Percentiles rank a stretch among this genome's conserved stretches.
Conservation (phyloP, 495 filamentous ascomycete species). For the Ramalina peruviana region DNA sequence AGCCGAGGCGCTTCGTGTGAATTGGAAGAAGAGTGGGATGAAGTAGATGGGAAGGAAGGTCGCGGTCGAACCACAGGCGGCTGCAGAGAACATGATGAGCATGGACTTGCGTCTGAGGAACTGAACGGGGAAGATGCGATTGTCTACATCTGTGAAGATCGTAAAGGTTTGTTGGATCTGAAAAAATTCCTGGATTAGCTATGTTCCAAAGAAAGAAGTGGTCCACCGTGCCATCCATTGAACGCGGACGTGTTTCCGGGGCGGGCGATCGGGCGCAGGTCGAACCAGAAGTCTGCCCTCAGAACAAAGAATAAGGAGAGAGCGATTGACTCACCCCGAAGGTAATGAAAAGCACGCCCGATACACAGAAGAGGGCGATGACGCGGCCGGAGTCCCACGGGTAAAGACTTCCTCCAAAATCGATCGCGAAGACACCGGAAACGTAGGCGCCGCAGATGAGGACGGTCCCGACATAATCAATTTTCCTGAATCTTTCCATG, state of each 20-base stretch:
- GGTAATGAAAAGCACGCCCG: constrained; percentile 13
- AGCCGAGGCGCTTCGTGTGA: constrained; percentile 18
- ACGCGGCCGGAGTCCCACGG: constrained; percentile 16
- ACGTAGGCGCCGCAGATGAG: constrained; percentile 18
- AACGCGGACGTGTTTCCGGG: too few relatives aligned
- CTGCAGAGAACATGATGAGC: constrained; percentile 31
- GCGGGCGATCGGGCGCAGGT: too few relatives aligned
- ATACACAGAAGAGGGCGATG: constrained; percentile 18
- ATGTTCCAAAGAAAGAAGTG: too few relatives aligned
- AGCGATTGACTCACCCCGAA: constrained; percentile 4
- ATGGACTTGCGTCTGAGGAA: constrained; percentile 25
- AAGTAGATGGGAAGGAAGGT: constrained; percentile 13
- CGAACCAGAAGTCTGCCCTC: too few relatives aligned
- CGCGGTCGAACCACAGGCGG: constrained; percentile 12
- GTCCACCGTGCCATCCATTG: too few relatives aligned
- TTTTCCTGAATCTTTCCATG: constrained; percentile 22
- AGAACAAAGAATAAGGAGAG: too few relatives aligned
- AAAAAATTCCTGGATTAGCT: too few relatives aligned
- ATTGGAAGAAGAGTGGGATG: constrained; percentile 41
- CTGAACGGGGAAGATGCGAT: constrained; percentile 39
- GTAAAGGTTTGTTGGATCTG: constrained; percentile 32
- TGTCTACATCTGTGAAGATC: constrained; percentile 29
- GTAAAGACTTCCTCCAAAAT: constrained; percentile 23
- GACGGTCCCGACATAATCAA: constrained; percentile 21
- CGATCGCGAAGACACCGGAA: constrained; percentile 18